Evolutionary conservation across 345 rosid species (phyloP).

Genomic region (Eucalyptus curtisii): DNA sequence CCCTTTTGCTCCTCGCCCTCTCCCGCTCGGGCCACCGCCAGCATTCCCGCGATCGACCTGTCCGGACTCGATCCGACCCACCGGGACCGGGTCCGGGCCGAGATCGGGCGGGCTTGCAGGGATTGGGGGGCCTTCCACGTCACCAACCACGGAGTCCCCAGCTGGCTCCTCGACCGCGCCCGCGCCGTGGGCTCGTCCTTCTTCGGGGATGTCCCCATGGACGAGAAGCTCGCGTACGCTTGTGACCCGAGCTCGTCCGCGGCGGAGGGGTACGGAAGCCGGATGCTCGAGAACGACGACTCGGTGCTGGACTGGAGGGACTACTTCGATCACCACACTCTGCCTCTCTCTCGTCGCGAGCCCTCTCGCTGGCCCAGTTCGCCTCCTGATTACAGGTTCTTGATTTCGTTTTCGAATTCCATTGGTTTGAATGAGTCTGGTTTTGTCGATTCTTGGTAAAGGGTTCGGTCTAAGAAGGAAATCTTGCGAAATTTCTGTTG

Average conservation of each 20-base stretch:
- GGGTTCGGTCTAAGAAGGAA: neutral
- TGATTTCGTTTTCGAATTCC: neutral
- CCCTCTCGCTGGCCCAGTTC: slow-evolving; percentile 63
- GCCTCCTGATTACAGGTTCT: slow-evolving; percentile 59
- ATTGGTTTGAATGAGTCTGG: neutral
- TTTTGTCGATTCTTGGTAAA: neutral
- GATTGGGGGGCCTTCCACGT: slow-evolving; percentile 92
- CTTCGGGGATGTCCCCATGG: slow-evolving; percentile 39
- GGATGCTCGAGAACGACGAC: slow-evolving; percentile 39
- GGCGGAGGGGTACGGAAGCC: slow-evolving; percentile 77
- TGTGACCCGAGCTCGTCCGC: slow-evolving; percentile 58
- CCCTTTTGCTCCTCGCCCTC: slow-evolving; percentile 14
- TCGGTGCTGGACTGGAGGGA: slow-evolving; percentile 87
- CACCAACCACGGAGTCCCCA: slow-evolving; percentile 55
- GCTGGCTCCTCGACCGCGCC: slow-evolving; percentile 32
- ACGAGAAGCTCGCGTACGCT: slow-evolving; percentile 64
- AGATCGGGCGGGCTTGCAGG: slow-evolving; percentile 43
- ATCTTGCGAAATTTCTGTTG: neutral
- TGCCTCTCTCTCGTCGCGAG: slow-evolving; percentile 68
- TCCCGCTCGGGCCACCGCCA: neutral
- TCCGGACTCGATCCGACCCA: neutral
- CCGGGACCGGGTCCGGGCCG: slow-evolving; percentile 6
- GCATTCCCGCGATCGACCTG: slow-evolving; percentile 53
- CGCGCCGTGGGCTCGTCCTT: slow-evolving; percentile 30
- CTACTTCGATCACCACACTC: slow-evolving; percentile 80